Percentiles rank a stretch among this genome's conserved stretches.
phyloP scores from a whole-genome alignment of 2,329 filamentous ascomycete genomes.

The Apiospora pterosperma region DNA sequence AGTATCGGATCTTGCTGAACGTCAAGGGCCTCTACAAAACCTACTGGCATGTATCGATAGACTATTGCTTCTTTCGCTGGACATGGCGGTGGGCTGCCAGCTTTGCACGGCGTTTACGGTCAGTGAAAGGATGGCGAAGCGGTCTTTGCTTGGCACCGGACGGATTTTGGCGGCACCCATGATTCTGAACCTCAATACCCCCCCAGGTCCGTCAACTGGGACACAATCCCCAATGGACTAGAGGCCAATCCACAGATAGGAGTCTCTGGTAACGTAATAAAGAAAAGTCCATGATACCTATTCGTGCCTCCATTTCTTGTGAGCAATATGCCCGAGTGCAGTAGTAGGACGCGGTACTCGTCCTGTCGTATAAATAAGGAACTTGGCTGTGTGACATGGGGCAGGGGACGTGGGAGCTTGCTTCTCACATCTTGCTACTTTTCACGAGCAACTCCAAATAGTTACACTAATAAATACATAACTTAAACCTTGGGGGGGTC shows the following conservation, averaged over 20 bases:
- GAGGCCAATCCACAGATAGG: slow-evolving; percentile 26
- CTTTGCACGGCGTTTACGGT: slow-evolving; percentile 31
- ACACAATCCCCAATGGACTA: slow-evolving; percentile 21
- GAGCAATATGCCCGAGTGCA: no score
- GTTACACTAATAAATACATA: no score
- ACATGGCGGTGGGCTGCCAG: slow-evolving; percentile 24
- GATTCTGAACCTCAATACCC: slow-evolving; percentile 30
- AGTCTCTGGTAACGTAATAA: slow-evolving; percentile 28
- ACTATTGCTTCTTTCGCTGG: slow-evolving; percentile 25
- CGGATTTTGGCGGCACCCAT: slow-evolving; percentile 31
- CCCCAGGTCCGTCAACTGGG: slow-evolving; percentile 27
- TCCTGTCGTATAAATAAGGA: no score
- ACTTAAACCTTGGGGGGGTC: no score
- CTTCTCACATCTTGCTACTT: no score
- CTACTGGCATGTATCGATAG: slow-evolving; percentile 32
- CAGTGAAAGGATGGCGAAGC: slow-evolving; percentile 27
- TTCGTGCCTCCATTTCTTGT: neutral
- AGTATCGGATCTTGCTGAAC: slow-evolving; percentile 15
- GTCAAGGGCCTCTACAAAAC: slow-evolving; percentile 16
- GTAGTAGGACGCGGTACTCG: no score
- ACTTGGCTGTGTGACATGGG: neutral
- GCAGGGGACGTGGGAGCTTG: no score
- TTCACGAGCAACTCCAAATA: no score
- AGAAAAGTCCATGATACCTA: slow-evolving; percentile 21
- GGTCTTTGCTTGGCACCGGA: slow-evolving; percentile 26